These are phyloP conservation scores for Aspergillus hortae DNA, from an alignment of 2,329 filamentous ascomycete genomes.

Conservation along the genomic window DNA sequence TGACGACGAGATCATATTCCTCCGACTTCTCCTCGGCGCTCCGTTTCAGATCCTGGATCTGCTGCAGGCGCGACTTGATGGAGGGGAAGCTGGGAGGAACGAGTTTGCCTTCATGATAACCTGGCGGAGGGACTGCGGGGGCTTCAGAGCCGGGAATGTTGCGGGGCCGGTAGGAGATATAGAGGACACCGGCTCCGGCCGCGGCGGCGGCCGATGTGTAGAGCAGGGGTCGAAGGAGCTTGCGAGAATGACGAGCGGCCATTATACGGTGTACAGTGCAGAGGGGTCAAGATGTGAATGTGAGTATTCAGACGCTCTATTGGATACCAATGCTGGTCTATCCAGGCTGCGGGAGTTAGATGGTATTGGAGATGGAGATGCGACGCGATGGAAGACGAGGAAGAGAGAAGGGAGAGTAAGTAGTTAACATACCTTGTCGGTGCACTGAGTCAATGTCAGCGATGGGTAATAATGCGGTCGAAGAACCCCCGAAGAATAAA, in stretches of 20 bases:
- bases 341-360: too few species aligned
- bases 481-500: too few species aligned
- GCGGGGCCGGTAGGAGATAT: conserved; percentile 60
- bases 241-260: conserved; percentile 42
- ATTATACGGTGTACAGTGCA: conserved; percentile 20
- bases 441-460: too few species aligned
- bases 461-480: too few species aligned
- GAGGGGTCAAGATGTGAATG: not conserved
- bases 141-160: conserved; percentile 62
- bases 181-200: conserved; percentile 55
- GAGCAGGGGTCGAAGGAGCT: conserved; percentile 55
- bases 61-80: conserved; percentile 49
- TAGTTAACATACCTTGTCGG: too few species aligned
- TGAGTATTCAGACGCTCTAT: too few species aligned
- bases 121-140: conserved; percentile 60
- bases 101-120: conserved; percentile 58
- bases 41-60: conserved; percentile 50
- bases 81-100: conserved; percentile 50
- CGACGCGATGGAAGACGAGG: too few species aligned
- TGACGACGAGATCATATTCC: conserved; percentile 73
- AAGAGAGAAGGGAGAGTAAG: too few species aligned
- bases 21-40: conserved; percentile 29
- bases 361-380: too few species aligned
- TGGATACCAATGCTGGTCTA: too few species aligned
- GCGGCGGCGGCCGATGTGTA: conserved; percentile 56